Base-by-base conservation (phyloP, 306 rosid species). In the Prosopis cineraria region DNA sequence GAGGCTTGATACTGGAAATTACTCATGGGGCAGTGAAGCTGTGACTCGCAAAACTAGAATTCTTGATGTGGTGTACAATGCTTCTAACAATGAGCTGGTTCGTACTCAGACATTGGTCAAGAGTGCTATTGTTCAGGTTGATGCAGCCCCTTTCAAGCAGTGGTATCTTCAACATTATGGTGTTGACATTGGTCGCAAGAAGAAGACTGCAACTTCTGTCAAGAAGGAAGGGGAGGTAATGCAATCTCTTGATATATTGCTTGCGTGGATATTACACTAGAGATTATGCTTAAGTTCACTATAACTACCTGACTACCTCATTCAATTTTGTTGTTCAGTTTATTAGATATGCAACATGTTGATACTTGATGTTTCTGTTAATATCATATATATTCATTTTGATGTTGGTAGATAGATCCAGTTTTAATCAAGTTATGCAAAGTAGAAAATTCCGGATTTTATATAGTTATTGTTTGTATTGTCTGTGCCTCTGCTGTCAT, bases 191-290 rank as follows among this genome's bases (percentile, higher is more conserved):
- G 37, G 65, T 29, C 65, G 36, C 9, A 58, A 58, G 65, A 58
- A 58, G 65, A 58, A 89, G 82, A 41, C 56, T 52, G 22, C 81
- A 37, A 13, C 86, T 70, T 24, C 81, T 55, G 66, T 84, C 58
- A 89, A 89, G 86, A 89, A 89, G 77, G 93, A 89, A 83, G 89
- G 82, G 9, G 90, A 89, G 90, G 93, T 89, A 80, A 34, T 37
- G 24, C n/a, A 10, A 52, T 20, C 3, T 10, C 33, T 1, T n/a
- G n/a, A n/a, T 37, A 24, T 50, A 30, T 68, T 40, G 48, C 20
- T 68, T 52, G 34, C 16, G 22, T 62, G 58, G 43, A 33, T 70
- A 60, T 31, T 48, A 41, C 48, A 13, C 24, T 44, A 17, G 56
- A 16, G 1, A 44, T 70, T 3, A 39, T 47, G 25, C 53, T 50